A percentile compares a stretch with the other conserved stretches of the same genome.
Evolutionary conservation across 2,329 filamentous ascomycete genomes (phyloP).

Genomic region (Periconia sp.): DNA sequence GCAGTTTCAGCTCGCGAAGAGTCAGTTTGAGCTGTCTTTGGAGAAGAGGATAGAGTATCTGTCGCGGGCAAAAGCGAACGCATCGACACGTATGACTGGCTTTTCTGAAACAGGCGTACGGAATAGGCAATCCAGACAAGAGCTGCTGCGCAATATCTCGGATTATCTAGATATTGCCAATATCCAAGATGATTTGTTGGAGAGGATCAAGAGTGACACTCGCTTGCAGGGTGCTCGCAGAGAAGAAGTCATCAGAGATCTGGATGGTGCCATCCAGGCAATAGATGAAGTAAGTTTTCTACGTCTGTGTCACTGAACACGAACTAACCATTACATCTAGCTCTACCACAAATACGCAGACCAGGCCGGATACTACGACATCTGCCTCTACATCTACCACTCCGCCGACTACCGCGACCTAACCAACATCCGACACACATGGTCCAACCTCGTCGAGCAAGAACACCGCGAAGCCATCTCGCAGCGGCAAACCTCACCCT

Average conservation of each 20-base stretch:
- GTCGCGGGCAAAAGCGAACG: conserved; percentile 87
- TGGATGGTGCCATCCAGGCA: conserved; percentile 77
- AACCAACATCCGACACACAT: conserved; percentile 80
- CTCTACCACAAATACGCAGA: conserved; percentile 94
- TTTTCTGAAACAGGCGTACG: conserved; percentile 57
- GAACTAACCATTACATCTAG: conserved; percentile 47
- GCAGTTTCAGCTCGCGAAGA: conserved; percentile 80
- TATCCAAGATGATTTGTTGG: conserved; percentile 89
- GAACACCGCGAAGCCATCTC: conserved; percentile 56
- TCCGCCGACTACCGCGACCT: conserved; percentile 88
- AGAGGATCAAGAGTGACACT: conserved; percentile 71
- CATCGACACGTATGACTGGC: conserved; percentile 77
- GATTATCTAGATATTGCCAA: conserved; percentile 90
- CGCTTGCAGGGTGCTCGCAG: conserved; percentile 68
- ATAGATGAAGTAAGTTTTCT: conserved; percentile 69
- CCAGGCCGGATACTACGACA: conserved; percentile 87
- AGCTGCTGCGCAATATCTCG: conserved; percentile 79
- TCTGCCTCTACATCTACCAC: conserved; percentile 91
- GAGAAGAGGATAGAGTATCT: conserved; percentile 87
- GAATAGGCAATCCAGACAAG: conserved; percentile 74
- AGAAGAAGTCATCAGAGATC: conserved; percentile 63
- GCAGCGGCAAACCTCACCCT: conserved; percentile 58
- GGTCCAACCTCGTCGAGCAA: conserved; percentile 77
- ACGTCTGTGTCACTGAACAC: not conserved
- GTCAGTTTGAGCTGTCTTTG: conserved; percentile 76